phyloP scores from a whole-genome alignment of 2,329 filamentous ascomycete species.

The Penicillium oxalicum region DNA sequence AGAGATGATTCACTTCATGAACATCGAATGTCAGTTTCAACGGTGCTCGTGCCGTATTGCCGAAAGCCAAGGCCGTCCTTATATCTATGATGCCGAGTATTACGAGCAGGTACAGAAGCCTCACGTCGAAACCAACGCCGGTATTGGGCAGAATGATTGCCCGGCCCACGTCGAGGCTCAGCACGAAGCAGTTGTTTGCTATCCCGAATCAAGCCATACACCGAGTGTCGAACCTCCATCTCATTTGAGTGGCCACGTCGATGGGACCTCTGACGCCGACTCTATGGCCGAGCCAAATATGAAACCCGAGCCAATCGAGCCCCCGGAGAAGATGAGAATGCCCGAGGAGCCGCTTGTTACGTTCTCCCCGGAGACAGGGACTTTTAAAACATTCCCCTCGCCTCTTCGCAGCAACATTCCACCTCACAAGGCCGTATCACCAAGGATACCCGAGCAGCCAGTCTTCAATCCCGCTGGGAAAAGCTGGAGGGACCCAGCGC shows the following conservation, averaged over 20 bases:
- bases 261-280: neutral
- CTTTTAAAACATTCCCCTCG: conserved; percentile 38
- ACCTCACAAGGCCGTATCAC: conserved; percentile 17
- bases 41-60: conserved; percentile 44
- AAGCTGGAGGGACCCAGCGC: conserved; percentile 5
- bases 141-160: neutral
- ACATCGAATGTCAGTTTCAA: conserved; percentile 46
- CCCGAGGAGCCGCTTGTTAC: conserved; percentile 34
- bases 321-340: conserved; percentile 19
- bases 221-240: conserved; percentile 15
- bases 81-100: conserved; percentile 37
- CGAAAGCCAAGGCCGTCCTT: conserved; percentile 36
- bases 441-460: conserved; percentile 10
- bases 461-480: conserved; percentile 3
- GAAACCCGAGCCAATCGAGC: conserved; percentile 17
- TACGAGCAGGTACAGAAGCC: conserved; percentile 18
- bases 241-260: conserved; percentile 4
- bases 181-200: neutral
- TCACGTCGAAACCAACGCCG: conserved; percentile 11
- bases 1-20: conserved; percentile 50
- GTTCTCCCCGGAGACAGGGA: conserved; percentile 42
- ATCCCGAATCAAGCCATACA: conserved; percentile 13
- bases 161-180: neutral
- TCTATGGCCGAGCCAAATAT: conserved; percentile 1
- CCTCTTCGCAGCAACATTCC: conserved; percentile 27